Base-by-base conservation (phyloP, 179 eudicot species). In the Nepenthes alata region DNA sequence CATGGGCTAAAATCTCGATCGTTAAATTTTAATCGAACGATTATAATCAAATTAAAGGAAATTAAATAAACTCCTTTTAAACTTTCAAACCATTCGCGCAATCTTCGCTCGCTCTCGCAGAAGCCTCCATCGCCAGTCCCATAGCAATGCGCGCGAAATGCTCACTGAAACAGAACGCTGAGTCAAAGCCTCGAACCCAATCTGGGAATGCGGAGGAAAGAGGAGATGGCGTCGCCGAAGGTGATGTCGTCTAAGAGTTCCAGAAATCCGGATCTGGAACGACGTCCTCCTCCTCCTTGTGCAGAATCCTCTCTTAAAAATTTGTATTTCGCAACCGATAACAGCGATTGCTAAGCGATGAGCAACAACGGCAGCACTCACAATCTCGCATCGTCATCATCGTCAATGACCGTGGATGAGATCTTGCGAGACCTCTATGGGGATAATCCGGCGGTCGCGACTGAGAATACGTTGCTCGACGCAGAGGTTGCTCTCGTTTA, bases 261-360 rank as follows among this genome's bases (percentile, higher is more conserved):
- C 57, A 65, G 70, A 5, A 73, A 70, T 61, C 63, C 81, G 68
- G 77, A 77, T 72, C 76, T 72, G 60, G 49, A 67, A 37, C 55
- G 54, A 54, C 78, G 57, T 35, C 47, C 67, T 12, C 47, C 57
- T 47, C 56, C 37, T 14, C 54, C 53, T 5, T 50, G 37, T 13
- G 10, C 58, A 55, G 47, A 50, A 39, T 51, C 55, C 57, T 51
- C 72, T 63, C 66, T 51, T 37, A 59, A 57, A 70, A 70, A 70
- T 66, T 51, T 67, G 12, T 72, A 70, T 41, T 67, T 59, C 47
- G 0, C 38, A 51, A 10, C 62, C 37, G 9, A 8, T 16, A 25
- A 25, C 25, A 25, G 25, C 25, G 35, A 59, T 41, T 35, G 51
- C 10, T 8, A 39, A 15, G 55, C 50, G 50, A 60, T 63, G 68